Evolutionary conservation across 106 monocot species (phyloP).

Genomic region (Narthecium ossifragum): DNA sequence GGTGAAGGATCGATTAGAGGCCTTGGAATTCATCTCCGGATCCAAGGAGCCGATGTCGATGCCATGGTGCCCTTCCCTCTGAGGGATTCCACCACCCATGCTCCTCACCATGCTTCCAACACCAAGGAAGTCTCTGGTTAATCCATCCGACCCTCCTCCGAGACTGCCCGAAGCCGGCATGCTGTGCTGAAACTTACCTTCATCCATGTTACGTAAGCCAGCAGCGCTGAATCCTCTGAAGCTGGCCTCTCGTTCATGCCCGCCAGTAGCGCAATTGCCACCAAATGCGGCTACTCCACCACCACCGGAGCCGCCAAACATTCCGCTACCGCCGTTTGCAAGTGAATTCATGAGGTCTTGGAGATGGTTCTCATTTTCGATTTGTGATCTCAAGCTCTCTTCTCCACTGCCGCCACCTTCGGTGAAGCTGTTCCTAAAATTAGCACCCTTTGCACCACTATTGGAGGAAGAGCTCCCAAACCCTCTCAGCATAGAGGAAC

Average conservation of each 20-base stretch:
- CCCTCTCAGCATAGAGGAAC: conserved; percentile 30
- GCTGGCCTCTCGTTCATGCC: conserved; percentile 1
- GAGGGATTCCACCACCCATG: conserved; percentile 14
- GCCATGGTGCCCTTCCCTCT: conserved; percentile 19
- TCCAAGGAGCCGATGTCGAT: conserved; percentile 17
- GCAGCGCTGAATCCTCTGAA: conserved; percentile 15
- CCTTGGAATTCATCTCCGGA: conserved; percentile 15
- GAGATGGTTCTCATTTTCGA: conserved; percentile 29
- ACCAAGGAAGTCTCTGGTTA: conserved; percentile 64
- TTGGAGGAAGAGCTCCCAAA: conserved; percentile 28
- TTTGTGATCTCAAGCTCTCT: conserved; percentile 9
- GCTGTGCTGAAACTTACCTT: conserved; percentile 18
- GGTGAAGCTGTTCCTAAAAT: background rate
- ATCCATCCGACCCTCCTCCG: conserved; percentile 31
- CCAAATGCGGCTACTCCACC: conserved; percentile 1
- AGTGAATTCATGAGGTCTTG: conserved; percentile 58
- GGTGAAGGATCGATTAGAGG: conserved; percentile 6
- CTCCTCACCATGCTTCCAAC: conserved; percentile 36
- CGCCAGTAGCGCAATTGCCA: background rate
- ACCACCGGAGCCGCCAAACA: conserved; percentile 20
- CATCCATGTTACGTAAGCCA: conserved; percentile 6
- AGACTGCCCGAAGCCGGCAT: background rate
- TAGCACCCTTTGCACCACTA: background rate
- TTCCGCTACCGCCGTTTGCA: conserved; percentile 15
- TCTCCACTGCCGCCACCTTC: conserved; percentile 8